phyloP scores from a whole-genome alignment of 1,284 basidiomycete species.

The Moniliophthora roreri region DNA sequence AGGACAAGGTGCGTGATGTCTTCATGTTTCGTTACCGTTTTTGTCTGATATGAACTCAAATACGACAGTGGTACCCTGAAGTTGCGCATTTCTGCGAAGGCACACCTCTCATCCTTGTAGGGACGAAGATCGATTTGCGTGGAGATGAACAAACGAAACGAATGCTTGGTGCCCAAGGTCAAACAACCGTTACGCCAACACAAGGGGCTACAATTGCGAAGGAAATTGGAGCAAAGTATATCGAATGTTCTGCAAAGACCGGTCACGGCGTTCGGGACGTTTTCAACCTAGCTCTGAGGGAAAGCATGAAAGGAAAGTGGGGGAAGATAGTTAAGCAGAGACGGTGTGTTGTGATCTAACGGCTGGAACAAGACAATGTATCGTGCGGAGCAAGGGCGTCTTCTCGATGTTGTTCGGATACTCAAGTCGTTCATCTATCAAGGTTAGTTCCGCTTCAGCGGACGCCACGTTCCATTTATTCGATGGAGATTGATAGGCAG shows the following conservation, averaged over 20 bases:
- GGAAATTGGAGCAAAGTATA: slow-evolving; percentile 94
- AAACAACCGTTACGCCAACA: slow-evolving; percentile 77
- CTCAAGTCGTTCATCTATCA: neutral
- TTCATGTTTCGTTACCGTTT: slow-evolving; percentile 8
- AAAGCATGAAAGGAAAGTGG: slow-evolving; percentile 80
- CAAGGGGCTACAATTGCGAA: slow-evolving; percentile 81
- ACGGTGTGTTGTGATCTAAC: slow-evolving; percentile 76
- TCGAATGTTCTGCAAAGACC: slow-evolving; percentile 94
- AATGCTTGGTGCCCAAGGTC: slow-evolving; percentile 93
- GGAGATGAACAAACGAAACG: slow-evolving; percentile 84
- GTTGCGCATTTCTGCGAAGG: slow-evolving; percentile 96
- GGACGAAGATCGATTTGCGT: slow-evolving; percentile 92
- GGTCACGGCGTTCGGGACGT: slow-evolving; percentile 90
- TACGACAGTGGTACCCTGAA: slow-evolving; percentile 90
- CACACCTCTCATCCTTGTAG: slow-evolving; percentile 91
- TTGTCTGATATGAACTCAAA: neutral
- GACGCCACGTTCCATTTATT: neutral
- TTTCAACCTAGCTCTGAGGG: slow-evolving; percentile 86
- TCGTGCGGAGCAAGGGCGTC: neutral
- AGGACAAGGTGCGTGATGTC: slow-evolving; percentile 72
- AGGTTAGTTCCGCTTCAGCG: neutral
- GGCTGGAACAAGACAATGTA: slow-evolving; percentile 3
- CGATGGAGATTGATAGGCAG: slow-evolving; percentile 14
- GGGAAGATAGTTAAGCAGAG: slow-evolving; percentile 71
- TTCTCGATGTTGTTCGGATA: neutral